These are phyloP conservation scores for Xylaria curta DNA, from an alignment of 495 filamentous ascomycete species.

Conservation along the genomic window DNA sequence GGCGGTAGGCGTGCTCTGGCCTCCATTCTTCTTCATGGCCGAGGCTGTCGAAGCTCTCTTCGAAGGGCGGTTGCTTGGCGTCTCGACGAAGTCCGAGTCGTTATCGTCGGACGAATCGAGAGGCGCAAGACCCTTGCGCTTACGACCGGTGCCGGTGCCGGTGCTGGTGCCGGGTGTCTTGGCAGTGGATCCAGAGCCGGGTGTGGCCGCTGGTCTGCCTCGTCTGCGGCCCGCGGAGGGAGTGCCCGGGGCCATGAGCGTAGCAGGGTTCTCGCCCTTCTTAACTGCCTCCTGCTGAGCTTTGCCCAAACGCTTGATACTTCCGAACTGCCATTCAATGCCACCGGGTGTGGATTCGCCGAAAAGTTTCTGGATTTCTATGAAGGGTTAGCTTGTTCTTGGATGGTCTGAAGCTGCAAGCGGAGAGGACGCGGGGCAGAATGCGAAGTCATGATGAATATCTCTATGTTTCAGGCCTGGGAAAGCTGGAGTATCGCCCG, in stretches of 20 bases:
- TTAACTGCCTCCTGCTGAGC: conserved; percentile 45
- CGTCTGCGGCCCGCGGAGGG: conserved; percentile 19
- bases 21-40: conserved; percentile 2
- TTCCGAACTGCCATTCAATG: conserved; percentile 55
- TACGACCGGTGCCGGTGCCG: conserved; percentile 9
- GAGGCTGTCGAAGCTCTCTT: conserved; percentile 1
- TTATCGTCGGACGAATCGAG: conserved; percentile 40
- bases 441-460: neutral
- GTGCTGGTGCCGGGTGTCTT: conserved; percentile 3
- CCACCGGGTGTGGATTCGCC: conserved; percentile 51
- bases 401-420: neutral
- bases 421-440: neutral
- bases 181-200: conserved; percentile 22
- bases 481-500: neutral
- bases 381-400: neutral
- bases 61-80: conserved; percentile 30
- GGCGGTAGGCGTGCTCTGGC: conserved; percentile 18
- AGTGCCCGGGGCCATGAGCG: conserved; percentile 12
- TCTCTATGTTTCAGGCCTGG: neutral
- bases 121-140: conserved; percentile 32
- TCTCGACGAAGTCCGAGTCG: conserved; percentile 31
- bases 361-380: conserved; percentile 52
- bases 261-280: conserved; percentile 37
- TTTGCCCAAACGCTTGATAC: conserved; percentile 49
- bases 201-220: conserved; percentile 19